Evolutionary conservation across 148 eudicot species (phyloP).

Genomic region (Rhododendron williamsianum): DNA sequence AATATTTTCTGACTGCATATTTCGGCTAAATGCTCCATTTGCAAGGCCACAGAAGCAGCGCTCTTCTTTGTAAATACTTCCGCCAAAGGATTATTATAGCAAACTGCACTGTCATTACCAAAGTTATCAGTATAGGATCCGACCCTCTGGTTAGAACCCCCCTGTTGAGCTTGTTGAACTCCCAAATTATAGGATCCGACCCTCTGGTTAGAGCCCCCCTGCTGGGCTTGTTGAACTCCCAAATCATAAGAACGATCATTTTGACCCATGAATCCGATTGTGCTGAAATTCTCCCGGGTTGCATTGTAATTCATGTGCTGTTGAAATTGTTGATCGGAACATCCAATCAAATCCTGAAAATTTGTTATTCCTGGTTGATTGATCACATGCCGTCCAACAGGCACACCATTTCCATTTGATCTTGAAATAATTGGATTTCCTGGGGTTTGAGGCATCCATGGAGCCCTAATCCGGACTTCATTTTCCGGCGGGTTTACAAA

Average conservation of each 20-base stretch:
- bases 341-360: slow-evolving; percentile 31
- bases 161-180: background rate
- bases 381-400: slow-evolving; percentile 19
- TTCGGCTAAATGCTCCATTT: slow-evolving; percentile 1
- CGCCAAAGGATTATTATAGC: slow-evolving; percentile 23
- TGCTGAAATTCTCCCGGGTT: background rate
- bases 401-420: slow-evolving; percentile 21
- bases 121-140: slow-evolving; percentile 13
- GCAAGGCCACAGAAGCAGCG: slow-evolving; percentile 1
- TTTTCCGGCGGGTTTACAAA: slow-evolving; percentile 16
- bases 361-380: slow-evolving; percentile 20
- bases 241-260: slow-evolving; percentile 4
- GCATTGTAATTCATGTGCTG: slow-evolving; percentile 8
- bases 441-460: slow-evolving; percentile 32
- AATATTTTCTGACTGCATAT: background rate
- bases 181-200: slow-evolving; percentile 1
- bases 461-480: slow-evolving; percentile 25
- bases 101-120: slow-evolving; percentile 13
- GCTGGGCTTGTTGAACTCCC: background rate
- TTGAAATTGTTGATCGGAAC: slow-evolving; percentile 20
- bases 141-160: slow-evolving; percentile 3
- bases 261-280: background rate
- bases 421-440: slow-evolving; percentile 16
- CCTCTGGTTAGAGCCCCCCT: slow-evolving; percentile 10
- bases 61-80: slow-evolving; percentile 14